Base-by-base conservation (phyloP, 495 filamentous ascomycete species). In the Trichoderma erinaceum region DNA sequence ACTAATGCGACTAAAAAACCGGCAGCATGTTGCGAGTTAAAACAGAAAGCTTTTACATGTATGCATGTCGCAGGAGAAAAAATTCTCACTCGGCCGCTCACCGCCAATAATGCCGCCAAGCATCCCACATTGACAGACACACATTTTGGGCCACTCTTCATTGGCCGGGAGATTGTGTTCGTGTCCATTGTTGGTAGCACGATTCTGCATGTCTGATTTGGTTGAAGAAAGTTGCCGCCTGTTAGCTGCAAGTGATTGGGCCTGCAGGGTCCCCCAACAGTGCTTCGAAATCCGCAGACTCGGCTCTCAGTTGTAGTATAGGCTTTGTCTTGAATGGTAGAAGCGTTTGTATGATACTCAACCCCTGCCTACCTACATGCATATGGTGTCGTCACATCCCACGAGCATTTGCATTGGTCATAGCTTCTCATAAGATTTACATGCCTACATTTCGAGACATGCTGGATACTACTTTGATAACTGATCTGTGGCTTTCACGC, bases 41-140 rank as follows among this genome's bases (percentile, higher is more conserved):
- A 38, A 6, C 0, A 10, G 3, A n/a, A 16, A 48, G 44, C n/a
- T 48, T 48, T 16, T 7, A 38, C 35, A 12, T 16, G 29, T 7
- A 38, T 10, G 35, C 35, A 38, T 10, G 35, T 10, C 35, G 35
- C 35, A 38, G 3, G 35, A 38, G 35, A 38, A 38, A 38, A 1
- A 1, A 4, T 38, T 38, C 8, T 38, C 48, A 23, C n/a, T 23
- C 56, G 25, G 11, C 27, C 5, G 7, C 56, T 29, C 56, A 61
- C 56, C 25, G 23, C 25, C 56, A 61, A n/a, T 21, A 56, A 56
- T n/a, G 18, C 56, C 56, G 56, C 56, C 56, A 61, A 61, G 56
- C 29, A 18, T 10, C 29, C 29, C 23, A 27, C 8, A 15, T 27
- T 21, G 27, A 32, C 56, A 13, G 44, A 48, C 44, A 61, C 56